Evolutionary conservation across 208 protist species (phyloP).

Genomic region (Trypanosoma cruzi): DNA sequence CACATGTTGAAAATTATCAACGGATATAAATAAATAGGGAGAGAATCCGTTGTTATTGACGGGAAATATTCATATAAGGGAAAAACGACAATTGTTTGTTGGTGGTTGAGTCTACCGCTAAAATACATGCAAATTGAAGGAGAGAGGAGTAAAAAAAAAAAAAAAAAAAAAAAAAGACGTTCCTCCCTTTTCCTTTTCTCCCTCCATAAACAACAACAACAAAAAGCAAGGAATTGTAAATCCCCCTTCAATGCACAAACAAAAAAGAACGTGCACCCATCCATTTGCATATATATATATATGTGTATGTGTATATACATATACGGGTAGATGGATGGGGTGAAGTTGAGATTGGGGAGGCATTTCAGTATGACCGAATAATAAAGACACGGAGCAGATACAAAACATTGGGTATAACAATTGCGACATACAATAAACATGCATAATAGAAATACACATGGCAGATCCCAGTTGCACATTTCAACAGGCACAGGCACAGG

Average conservation of each 20-base stretch:
- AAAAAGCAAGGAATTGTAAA: too few relatives aligned
- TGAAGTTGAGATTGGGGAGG: neutral
- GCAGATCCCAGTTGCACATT: too few relatives aligned
- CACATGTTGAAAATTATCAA: too few relatives aligned
- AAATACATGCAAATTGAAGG: neutral
- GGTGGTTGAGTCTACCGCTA: neutral
- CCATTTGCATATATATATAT: slow-evolving; percentile 3
- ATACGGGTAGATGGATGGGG: neutral
- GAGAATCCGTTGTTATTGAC: neutral
- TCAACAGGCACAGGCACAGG: too few relatives aligned
- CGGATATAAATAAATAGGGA: too few relatives aligned
- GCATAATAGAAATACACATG: too few relatives aligned
- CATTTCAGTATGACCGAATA: too few relatives aligned
- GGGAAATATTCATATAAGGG: neutral
- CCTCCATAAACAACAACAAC: too few relatives aligned
- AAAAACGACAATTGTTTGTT: neutral
- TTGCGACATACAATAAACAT: too few relatives aligned
- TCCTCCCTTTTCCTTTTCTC: too few relatives aligned
- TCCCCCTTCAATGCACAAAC: slow-evolving; percentile 11
- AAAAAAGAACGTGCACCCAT: slow-evolving; percentile 6
- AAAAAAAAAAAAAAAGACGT: neutral
- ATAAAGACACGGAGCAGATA: neutral
- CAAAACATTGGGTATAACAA: too few relatives aligned
- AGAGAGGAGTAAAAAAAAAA: neutral
- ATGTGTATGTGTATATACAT: neutral